These are phyloP conservation scores for Trichoderma arundinaceum DNA, from an alignment of 2,329 filamentous ascomycete species.

Conservation along the genomic window DNA sequence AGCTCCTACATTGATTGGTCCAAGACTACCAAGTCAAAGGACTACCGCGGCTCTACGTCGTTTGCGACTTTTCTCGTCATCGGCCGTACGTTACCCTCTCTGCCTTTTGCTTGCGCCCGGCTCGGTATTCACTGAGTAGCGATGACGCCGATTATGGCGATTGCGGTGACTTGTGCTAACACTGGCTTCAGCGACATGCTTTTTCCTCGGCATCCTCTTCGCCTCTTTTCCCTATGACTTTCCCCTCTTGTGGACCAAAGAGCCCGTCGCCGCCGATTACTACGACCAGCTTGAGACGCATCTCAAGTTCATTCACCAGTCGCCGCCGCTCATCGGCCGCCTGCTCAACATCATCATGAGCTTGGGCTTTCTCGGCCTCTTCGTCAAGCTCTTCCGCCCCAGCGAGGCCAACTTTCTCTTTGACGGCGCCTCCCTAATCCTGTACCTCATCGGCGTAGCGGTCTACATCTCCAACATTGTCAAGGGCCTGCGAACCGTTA, in stretches of 20 bases:
- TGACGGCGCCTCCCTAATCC: conserved; percentile 78
- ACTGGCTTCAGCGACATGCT: conserved; percentile 73
- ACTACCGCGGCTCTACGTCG: conserved; percentile 67
- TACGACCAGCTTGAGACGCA: conserved; percentile 87
- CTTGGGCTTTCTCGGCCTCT: conserved; percentile 84
- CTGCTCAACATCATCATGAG: conserved; percentile 93
- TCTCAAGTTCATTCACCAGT: conserved; percentile 87
- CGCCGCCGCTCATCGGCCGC: conserved; percentile 88
- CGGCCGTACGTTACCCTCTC: conserved; percentile 70
- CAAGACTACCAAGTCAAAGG: conserved; percentile 62
- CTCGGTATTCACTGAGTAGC: not conserved
- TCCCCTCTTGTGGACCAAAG: conserved; percentile 80
- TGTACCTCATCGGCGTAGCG: conserved; percentile 85
- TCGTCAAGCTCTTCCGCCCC: conserved; percentile 93
- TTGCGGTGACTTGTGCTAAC: not conserved
- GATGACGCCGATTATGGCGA: not conserved
- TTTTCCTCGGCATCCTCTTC: conserved; percentile 98
- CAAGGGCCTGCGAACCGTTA: conserved; percentile 87
- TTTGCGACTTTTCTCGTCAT: conserved; percentile 98
- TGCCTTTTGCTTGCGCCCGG: not conserved
- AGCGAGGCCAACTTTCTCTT: conserved; percentile 96
- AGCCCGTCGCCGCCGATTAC: conserved; percentile 68
- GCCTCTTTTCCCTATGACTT: conserved; percentile 96
- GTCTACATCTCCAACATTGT: conserved; percentile 97
- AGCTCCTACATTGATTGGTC: conserved; percentile 56